Conservation (phyloP, 2,329 filamentous ascomycete species). For the Tolypocladium ophioglossoides region DNA sequence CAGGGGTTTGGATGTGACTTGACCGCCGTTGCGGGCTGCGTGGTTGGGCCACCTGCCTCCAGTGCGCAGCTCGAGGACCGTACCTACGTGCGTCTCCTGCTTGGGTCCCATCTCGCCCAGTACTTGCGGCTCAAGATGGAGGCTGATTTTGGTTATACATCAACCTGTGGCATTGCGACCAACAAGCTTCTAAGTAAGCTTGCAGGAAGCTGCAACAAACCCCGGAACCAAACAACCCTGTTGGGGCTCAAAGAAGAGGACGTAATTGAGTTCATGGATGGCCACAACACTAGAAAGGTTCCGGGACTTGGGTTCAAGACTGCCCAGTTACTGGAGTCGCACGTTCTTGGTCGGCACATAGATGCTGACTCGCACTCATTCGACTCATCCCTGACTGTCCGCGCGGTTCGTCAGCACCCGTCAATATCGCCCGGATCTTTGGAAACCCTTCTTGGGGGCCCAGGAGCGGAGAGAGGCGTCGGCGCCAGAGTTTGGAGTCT, state of each 20-base stretch:
- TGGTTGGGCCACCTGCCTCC: slow-evolving; percentile 23
- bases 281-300: slow-evolving; percentile 65
- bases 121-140: slow-evolving; percentile 65
- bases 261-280: slow-evolving; percentile 60
- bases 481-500: slow-evolving; percentile 66
- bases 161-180: slow-evolving; percentile 78
- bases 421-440: slow-evolving; percentile 54
- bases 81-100: slow-evolving; percentile 50
- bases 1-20: slow-evolving; percentile 75
- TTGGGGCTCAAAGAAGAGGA: slow-evolving; percentile 51
- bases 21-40: slow-evolving; percentile 51
- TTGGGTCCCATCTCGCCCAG: slow-evolving; percentile 73
- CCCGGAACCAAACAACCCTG: slow-evolving; percentile 76
- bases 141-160: slow-evolving; percentile 70
- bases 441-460: slow-evolving; percentile 57
- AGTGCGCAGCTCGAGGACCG: slow-evolving; percentile 20
- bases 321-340: slow-evolving; percentile 35
- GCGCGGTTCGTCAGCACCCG: slow-evolving; percentile 51
- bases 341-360: slow-evolving; percentile 31
- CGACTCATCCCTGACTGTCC: slow-evolving; percentile 46
- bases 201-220: slow-evolving; percentile 75
- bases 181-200: slow-evolving; percentile 83
- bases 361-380: slow-evolving; percentile 24
- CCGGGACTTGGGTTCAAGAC: slow-evolving; percentile 77
- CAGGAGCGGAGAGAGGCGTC: slow-evolving; percentile 60